phyloP scores from a whole-genome alignment of 2,329 filamentous ascomycete species.

The Davidsoniella eucalypti region DNA sequence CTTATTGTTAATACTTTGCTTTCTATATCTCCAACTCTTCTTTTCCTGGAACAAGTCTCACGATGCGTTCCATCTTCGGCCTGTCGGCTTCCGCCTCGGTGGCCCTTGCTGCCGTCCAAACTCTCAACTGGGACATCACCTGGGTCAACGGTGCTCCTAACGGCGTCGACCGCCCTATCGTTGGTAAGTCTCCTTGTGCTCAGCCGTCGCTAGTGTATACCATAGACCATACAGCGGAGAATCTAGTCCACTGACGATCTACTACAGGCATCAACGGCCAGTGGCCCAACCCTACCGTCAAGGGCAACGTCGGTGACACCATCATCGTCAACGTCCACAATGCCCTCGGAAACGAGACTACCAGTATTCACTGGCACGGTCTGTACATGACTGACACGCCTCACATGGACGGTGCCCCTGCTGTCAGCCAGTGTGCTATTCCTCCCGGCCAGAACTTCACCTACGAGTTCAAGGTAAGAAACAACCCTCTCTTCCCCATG shows the following conservation, averaged over 20 bases:
- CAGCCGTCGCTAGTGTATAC: background rate
- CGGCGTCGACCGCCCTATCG: conserved; percentile 12
- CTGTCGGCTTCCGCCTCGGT: conserved; percentile 1
- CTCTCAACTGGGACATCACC: conserved; percentile 11
- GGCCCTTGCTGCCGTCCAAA: conserved; percentile 9
- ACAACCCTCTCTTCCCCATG: too few species aligned
- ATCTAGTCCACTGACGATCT: background rate
- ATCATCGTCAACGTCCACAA: conserved; percentile 34
- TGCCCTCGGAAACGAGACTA: conserved; percentile 34
- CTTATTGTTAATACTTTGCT: background rate
- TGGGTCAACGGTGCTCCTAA: conserved; percentile 13
- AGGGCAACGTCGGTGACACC: conserved; percentile 21
- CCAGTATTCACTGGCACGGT: conserved; percentile 42
- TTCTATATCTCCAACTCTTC: background rate
- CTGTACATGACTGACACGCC: conserved; percentile 35
- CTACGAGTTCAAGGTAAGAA: conserved; percentile 33
- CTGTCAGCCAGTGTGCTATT: conserved; percentile 38
- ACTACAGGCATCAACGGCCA: conserved; percentile 22
- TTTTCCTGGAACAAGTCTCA: background rate
- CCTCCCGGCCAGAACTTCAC: conserved; percentile 34
- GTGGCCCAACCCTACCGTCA: conserved; percentile 6
- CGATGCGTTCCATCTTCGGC: background rate
- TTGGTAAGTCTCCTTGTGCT: conserved; percentile 11
- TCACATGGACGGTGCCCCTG: conserved; percentile 41
- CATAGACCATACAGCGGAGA: background rate